These are phyloP conservation scores for Yamadazyma laniorum DNA, from an alignment of 805 yeast genomes.

Conservation along the genomic window DNA sequence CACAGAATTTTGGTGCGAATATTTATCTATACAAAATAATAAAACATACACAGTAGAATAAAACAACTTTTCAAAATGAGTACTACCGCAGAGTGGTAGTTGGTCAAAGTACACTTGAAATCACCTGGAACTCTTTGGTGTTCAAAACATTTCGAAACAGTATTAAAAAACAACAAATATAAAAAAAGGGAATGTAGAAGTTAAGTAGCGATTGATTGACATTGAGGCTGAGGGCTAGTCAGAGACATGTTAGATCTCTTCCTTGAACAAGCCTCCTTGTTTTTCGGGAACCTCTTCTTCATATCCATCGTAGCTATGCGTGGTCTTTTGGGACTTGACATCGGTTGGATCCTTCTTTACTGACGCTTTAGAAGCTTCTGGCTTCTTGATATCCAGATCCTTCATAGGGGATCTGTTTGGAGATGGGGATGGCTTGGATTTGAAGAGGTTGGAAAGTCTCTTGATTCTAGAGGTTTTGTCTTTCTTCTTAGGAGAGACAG, in stretches of 20 bases:
- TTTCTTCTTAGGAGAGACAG: conserved; percentile 12
- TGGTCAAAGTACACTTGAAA: conserved; percentile 3
- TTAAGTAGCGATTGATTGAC: too few species aligned
- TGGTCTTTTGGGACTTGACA: conserved; percentile 11
- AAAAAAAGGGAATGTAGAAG: conserved; percentile 2
- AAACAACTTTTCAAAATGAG: conserved; percentile 7
- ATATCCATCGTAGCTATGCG: conserved; percentile 15
- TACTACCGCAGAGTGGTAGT: conserved; percentile 1
- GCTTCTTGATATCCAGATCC: not conserved
- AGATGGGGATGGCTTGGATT: conserved; percentile 7
- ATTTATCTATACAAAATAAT: conserved; percentile 7
- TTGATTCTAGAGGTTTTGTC: conserved; percentile 10
- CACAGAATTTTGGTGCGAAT: conserved; percentile 6
- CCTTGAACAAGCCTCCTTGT: conserved; percentile 41
- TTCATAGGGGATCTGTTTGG: not conserved
- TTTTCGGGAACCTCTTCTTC: conserved; percentile 30
- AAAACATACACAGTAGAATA: conserved; percentile 9
- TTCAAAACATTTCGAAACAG: not conserved
- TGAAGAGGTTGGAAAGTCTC: conserved; percentile 15
- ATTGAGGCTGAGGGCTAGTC: too few species aligned
- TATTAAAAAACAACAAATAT: not conserved
- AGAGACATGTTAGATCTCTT: conserved; percentile 38
- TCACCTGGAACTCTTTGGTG: conserved; percentile 1
- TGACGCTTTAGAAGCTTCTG: conserved; percentile 1
- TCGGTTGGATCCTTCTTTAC: conserved; percentile 4